Conservation (phyloP, 2,329 filamentous ascomycete species). For the Fusarium sp. region DNA sequence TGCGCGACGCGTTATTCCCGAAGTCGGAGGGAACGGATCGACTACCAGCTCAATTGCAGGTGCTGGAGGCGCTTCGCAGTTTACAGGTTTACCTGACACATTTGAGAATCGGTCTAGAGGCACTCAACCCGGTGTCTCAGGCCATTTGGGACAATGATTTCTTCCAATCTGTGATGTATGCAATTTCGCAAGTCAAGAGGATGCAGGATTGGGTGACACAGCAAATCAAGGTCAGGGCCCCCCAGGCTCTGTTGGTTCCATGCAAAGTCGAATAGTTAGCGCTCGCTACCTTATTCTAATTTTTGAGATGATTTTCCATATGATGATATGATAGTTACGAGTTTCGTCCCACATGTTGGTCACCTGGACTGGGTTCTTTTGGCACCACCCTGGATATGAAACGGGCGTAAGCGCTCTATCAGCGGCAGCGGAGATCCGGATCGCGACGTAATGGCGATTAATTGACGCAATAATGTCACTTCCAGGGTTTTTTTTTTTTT, state of each 20-base stretch:
- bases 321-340: no score
- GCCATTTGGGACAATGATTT: neutral
- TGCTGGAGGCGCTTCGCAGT: neutral
- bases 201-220: constrained; percentile 1
- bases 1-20: neutral
- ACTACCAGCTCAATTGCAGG: neutral
- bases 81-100: neutral
- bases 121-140: neutral
- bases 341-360: no score
- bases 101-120: fast-evolving
- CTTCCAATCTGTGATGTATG: neutral
- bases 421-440: no score
- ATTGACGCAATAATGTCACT: no score
- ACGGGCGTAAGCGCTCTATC: no score
- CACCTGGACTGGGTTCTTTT: no score
- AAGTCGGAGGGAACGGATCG: neutral
- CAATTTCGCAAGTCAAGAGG: neutral
- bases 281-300: no score
- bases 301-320: no score
- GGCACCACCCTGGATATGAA: no score
- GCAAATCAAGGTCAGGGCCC: constrained; percentile 2
- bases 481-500: no score
- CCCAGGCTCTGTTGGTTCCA: neutral
- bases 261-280: neutral
- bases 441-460: no score